phyloP scores from a whole-genome alignment of 2,329 filamentous ascomycete genomes.

The Fusarium pseudoanthophilum region DNA sequence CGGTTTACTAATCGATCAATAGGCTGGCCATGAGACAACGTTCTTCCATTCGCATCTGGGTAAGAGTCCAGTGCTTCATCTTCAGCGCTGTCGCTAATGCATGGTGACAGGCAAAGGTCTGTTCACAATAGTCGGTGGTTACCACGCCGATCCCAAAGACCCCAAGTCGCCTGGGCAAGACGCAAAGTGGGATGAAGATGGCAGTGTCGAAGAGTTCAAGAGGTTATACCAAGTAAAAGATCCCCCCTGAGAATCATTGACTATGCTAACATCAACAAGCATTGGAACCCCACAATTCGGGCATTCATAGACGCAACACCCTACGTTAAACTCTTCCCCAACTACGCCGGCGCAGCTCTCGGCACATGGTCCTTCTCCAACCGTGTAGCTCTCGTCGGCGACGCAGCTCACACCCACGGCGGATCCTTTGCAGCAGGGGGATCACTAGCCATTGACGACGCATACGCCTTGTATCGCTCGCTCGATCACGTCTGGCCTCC shows the following conservation, averaged over 20 bases:
- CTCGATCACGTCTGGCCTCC: constrained; percentile 51
- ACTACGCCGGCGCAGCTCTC: constrained; percentile 53
- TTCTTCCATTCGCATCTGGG: not conserved
- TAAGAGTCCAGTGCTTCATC: fast-evolving
- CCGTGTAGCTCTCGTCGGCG: constrained; percentile 52
- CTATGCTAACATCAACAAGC: not conserved
- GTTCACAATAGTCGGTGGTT: not conserved
- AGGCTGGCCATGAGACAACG: not conserved
- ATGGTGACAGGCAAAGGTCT: not conserved
- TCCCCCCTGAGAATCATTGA: fast-evolving
- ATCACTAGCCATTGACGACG: constrained; percentile 54
- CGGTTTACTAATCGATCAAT: not conserved
- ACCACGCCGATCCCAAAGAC: not conserved
- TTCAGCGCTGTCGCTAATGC: fast-evolving
- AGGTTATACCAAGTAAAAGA: not conserved
- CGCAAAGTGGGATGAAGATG: not conserved
- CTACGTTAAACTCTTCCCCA: constrained; percentile 44
- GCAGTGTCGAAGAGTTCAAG: not conserved
- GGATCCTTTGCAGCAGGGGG: constrained; percentile 55
- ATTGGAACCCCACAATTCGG: constrained; percentile 42
- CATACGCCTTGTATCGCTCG: constrained; percentile 52
- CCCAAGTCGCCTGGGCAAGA: not conserved
- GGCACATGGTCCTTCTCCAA: constrained; percentile 55
- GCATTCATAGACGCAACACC: constrained; percentile 42
- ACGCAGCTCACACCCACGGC: constrained; percentile 55